Conservation (phyloP, 257 asterid species). For the Solanum sejunctum region DNA sequence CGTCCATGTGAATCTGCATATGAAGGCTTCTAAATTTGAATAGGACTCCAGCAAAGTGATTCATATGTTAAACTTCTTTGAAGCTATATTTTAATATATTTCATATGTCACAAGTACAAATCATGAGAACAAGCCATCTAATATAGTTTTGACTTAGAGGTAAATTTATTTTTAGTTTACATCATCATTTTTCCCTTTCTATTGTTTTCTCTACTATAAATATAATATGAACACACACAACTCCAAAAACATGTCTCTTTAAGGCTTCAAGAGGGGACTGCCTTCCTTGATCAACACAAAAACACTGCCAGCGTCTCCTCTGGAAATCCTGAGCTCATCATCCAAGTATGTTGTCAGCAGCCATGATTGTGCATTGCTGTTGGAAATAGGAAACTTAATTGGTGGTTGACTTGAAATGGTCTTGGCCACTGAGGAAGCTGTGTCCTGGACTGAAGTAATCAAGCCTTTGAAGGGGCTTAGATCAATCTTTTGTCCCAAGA, state of each 20-base stretch:
- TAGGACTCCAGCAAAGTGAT: not conserved
- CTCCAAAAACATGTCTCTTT: not conserved
- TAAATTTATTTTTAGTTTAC: not conserved
- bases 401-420: conserved; percentile 77
- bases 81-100: not conserved
- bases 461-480: conserved; percentile 72
- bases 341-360: conserved; percentile 88
- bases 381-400: conserved; percentile 52
- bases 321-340: conserved; percentile 66
- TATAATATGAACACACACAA: not conserved
- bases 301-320: conserved; percentile 81
- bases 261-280: conserved; percentile 44
- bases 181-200: not conserved
- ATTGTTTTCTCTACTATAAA: not conserved
- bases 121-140: not conserved
- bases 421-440: conserved; percentile 74
- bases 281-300: conserved; percentile 78
- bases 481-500: conserved; percentile 77
- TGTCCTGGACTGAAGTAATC: conserved; percentile 66
- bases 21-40: not conserved
- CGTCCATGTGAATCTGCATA: not conserved
- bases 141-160: not conserved
- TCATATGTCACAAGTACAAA: not conserved
- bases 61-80: not conserved
- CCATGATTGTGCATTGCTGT: conserved; percentile 63